Percentiles rank a stretch among this genome's conserved stretches.
Conservation (phyloP, 805 yeast genomes). For the Zygoascus ofunaensis region DNA sequence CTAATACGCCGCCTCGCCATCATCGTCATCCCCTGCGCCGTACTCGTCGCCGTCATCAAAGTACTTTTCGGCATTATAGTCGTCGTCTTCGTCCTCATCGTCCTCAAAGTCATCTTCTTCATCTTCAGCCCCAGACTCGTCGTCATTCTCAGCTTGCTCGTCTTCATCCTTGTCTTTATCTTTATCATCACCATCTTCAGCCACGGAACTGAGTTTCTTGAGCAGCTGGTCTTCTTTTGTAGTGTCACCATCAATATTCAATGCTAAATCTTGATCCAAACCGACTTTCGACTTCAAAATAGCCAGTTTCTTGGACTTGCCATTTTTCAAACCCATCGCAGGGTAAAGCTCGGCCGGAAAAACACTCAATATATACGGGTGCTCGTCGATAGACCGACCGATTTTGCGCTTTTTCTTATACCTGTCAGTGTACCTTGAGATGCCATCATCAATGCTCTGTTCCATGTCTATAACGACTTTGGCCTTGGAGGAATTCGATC, state of each 20-base stretch:
- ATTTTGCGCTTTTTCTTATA: constrained; percentile 62
- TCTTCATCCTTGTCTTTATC: constrained; percentile 12
- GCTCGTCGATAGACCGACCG: constrained; percentile 66
- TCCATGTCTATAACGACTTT: constrained; percentile 17
- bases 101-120: constrained; percentile 39
- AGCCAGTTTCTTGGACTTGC: constrained; percentile 22
- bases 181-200: constrained; percentile 11
- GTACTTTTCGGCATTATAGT: constrained; percentile 71
- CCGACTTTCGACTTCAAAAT: constrained; percentile 32
- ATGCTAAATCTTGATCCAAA: constrained; percentile 27
- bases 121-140: constrained; percentile 34
- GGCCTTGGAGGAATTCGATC: constrained; percentile 14
- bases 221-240: not conserved
- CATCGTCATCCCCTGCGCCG: constrained; percentile 46
- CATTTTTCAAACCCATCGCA: constrained; percentile 54
- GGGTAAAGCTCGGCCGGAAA: constrained; percentile 72
- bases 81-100: constrained; percentile 63
- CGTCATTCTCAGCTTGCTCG: constrained; percentile 31
- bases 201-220: constrained; percentile 5
- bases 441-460: constrained; percentile 44
- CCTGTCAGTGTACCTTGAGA: constrained; percentile 73
- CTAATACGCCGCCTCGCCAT: constrained; percentile 60
- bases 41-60: constrained; percentile 57
- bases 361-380: constrained; percentile 58
- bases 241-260: constrained; percentile 29